Percentiles rank a stretch among this genome's conserved stretches.
Evolutionary conservation across 495 filamentous ascomycete species (phyloP).

Genomic region (Talaromyces borbonicus): DNA sequence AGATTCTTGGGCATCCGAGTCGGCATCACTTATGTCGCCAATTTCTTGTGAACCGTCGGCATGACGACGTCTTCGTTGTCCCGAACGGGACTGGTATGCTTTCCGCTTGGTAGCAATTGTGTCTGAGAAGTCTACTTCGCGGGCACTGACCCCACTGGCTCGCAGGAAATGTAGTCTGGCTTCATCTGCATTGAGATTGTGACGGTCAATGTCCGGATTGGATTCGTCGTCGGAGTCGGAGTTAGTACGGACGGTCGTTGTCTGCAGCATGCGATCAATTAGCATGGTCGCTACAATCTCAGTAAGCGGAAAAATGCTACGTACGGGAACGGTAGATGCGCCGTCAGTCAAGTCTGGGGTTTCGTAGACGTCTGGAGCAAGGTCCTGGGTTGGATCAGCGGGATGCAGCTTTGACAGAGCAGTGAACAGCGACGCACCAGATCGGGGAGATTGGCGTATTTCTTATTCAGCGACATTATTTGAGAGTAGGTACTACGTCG

Average conservation of each 20-base stretch:
- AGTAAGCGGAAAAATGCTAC: slow-evolving; percentile 5
- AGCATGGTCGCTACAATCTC: slow-evolving; percentile 8
- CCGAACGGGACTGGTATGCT: slow-evolving; percentile 65
- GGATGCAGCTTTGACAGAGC: neutral
- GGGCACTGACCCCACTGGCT: slow-evolving; percentile 55
- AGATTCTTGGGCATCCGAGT: slow-evolving; percentile 48
- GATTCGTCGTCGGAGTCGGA: slow-evolving; percentile 53
- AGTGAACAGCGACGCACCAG: slow-evolving; percentile 45
- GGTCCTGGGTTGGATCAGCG: slow-evolving; percentile 47
- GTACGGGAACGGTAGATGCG: slow-evolving; percentile 69
- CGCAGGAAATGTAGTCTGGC: slow-evolving; percentile 74
- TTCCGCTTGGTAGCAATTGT: slow-evolving; percentile 66
- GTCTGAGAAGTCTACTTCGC: slow-evolving; percentile 73
- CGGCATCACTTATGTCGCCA: slow-evolving; percentile 58
- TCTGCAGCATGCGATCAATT: slow-evolving; percentile 32
- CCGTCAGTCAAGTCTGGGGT: slow-evolving; percentile 87
- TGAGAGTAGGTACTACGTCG: neutral
- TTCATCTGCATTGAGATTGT: slow-evolving; percentile 60
- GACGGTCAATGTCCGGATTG: slow-evolving; percentile 60
- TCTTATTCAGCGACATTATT: slow-evolving; percentile 45
- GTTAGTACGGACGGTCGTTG: slow-evolving; percentile 53
- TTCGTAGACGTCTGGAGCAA: slow-evolving; percentile 88
- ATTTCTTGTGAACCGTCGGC: slow-evolving; percentile 44
- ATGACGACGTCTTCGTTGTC: slow-evolving; percentile 43
- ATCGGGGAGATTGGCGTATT: slow-evolving; percentile 81